Conservation (phyloP, 495 filamentous ascomycete species). For the Penicillium soppii region DNA sequence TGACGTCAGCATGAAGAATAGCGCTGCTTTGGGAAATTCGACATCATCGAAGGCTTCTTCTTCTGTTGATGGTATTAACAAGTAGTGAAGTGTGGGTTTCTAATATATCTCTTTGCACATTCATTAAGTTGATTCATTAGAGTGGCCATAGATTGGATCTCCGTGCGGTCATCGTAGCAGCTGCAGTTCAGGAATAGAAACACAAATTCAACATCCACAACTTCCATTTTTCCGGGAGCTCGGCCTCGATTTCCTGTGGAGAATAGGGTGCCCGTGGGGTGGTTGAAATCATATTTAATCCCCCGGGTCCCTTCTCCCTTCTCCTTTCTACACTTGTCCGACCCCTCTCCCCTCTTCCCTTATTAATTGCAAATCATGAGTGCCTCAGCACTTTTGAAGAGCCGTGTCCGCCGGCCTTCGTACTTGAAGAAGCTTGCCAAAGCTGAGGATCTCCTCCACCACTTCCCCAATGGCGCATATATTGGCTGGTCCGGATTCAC, state of each 20-base stretch:
- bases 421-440: conserved; percentile 77
- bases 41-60: conserved; percentile 7
- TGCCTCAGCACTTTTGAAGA: conserved; percentile 73
- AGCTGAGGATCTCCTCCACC: conserved; percentile 74
- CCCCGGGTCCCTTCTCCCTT: conserved; percentile 10
- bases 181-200: too few relatives aligned
- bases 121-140: too few relatives aligned
- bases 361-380: conserved; percentile 30
- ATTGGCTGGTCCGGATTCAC: conserved; percentile 92
- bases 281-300: conserved; percentile 25
- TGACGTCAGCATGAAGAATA: conserved; percentile 14
- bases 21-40: neutral
- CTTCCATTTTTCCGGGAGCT: conserved; percentile 22
- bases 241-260: conserved; percentile 2
- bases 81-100: too few relatives aligned
- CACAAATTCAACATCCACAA: neutral
- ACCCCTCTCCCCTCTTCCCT: conserved; percentile 10
- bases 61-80: too few relatives aligned
- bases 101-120: too few relatives aligned
- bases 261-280: conserved; percentile 15
- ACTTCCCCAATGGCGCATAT: conserved; percentile 80
- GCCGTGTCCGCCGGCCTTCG: conserved; percentile 70
- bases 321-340: conserved; percentile 3
- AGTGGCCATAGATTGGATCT: too few relatives aligned
- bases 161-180: too few relatives aligned